A percentile compares a stretch with the other conserved stretches of the same genome.
These are phyloP conservation scores for Podochytrium sp. DNA, from an alignment of 192 early-diverging fungal species.

Conservation along the genomic window DNA sequence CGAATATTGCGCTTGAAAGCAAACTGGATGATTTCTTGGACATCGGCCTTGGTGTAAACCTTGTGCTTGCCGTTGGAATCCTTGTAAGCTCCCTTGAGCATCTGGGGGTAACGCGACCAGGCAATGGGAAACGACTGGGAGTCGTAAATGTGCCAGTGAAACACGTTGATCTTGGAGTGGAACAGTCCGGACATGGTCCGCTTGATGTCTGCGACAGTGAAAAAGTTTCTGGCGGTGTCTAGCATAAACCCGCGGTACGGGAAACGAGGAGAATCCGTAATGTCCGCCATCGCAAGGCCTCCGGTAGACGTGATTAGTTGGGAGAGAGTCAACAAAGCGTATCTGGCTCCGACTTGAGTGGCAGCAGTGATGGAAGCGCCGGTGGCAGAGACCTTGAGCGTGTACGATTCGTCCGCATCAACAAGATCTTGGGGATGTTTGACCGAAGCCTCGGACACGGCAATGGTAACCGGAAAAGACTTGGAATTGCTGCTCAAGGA, in stretches of 20 bases:
- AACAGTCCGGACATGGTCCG: constrained; percentile 31
- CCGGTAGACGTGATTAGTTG: constrained; percentile 55
- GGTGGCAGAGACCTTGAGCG: neutral
- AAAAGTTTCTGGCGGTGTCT: constrained; percentile 44
- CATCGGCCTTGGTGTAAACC: constrained; percentile 71
- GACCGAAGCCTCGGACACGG: neutral
- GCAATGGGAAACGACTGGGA: no score
- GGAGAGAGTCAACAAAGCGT: constrained; percentile 72
- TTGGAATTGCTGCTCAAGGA: no score
- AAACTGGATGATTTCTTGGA: constrained; percentile 72
- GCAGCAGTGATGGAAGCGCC: constrained; percentile 39
- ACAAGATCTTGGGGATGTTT: neutral
- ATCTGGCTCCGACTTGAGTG: constrained; percentile 72
- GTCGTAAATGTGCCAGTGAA: constrained; percentile 50
- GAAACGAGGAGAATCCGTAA: constrained; percentile 11
- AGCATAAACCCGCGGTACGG: constrained; percentile 41
- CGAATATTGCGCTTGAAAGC: constrained; percentile 76
- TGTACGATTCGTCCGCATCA: neutral
- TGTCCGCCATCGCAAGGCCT: neutral
- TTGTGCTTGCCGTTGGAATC: neutral
- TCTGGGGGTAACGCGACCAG: neutral
- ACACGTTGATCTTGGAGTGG: constrained; percentile 25
- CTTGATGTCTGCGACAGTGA: constrained; percentile 31
- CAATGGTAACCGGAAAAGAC: no score
- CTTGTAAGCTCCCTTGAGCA: constrained; percentile 1